Evolutionary conservation across 176 grass and related monocot species (phyloP).

Genomic region (Cymbopogon citratus): DNA sequence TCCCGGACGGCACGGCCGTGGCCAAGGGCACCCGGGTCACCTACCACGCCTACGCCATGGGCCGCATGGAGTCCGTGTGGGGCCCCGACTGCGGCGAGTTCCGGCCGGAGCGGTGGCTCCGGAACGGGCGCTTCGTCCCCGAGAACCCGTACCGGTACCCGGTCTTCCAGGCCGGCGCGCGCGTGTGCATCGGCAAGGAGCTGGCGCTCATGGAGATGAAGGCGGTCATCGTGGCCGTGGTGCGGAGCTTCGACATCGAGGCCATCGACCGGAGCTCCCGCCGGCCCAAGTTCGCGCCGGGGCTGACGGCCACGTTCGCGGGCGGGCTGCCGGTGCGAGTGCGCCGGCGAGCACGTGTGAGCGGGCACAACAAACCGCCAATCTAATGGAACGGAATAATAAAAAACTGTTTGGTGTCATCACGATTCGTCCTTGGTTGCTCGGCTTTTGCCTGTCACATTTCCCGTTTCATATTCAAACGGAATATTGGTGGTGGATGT

Average conservation of each 20-base stretch:
- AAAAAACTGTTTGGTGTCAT: slow-evolving; percentile 19
- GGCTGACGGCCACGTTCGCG: slow-evolving; percentile 67
- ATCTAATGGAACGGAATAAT: neutral
- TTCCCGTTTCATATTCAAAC: slow-evolving; percentile 4
- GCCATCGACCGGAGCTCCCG: slow-evolving; percentile 20
- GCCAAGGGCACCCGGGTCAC: slow-evolving; percentile 57
- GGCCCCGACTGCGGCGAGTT: slow-evolving; percentile 70
- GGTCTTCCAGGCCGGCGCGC: slow-evolving; percentile 69
- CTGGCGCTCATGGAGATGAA: slow-evolving; percentile 89
- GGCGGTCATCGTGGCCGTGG: slow-evolving; percentile 51
- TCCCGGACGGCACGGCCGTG: slow-evolving; percentile 60
- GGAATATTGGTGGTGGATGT: neutral
- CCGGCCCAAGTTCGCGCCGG: slow-evolving; percentile 60
- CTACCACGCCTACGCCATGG: slow-evolving; percentile 89
- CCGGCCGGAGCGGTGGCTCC: slow-evolving; percentile 77
- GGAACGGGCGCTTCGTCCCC: slow-evolving; percentile 48
- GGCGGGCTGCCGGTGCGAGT: slow-evolving; percentile 65
- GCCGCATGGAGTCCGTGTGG: slow-evolving; percentile 78
- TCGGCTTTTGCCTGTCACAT: neutral
- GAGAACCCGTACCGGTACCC: slow-evolving; percentile 77
- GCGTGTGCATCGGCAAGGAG: slow-evolving; percentile 81
- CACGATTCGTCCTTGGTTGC: slow-evolving; percentile 5
- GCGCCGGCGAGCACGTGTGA: slow-evolving; percentile 35
- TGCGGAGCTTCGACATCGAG: slow-evolving; percentile 57
- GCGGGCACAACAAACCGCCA: slow-evolving; percentile 11